phyloP scores from a whole-genome alignment of 1,284 basidiomycete species.

The Moniliella sp. region DNA sequence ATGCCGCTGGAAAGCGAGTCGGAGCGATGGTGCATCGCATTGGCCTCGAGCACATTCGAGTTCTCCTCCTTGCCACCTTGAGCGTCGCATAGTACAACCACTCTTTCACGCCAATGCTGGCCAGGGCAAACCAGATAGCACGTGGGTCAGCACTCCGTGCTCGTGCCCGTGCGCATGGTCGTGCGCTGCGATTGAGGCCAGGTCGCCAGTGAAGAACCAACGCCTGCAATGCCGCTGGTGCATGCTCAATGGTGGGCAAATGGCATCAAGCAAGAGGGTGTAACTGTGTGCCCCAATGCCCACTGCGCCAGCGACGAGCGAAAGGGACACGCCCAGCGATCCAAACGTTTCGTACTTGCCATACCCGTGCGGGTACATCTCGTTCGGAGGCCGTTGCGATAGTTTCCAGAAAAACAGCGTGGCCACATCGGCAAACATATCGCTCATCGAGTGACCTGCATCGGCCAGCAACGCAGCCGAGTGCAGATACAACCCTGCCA shows the following conservation, averaged over 20 bases:
- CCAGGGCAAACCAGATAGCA: slow-evolving; percentile 80
- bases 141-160: slow-evolving; percentile 58
- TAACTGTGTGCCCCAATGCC: slow-evolving; percentile 82
- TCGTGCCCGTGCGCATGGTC: slow-evolving; percentile 40
- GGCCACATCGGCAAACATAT: slow-evolving; percentile 73
- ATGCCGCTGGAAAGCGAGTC: slow-evolving; percentile 41
- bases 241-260: slow-evolving; percentile 35
- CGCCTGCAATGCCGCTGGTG: slow-evolving; percentile 45
- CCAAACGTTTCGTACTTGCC: slow-evolving; percentile 81
- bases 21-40: slow-evolving; percentile 55
- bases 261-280: slow-evolving; percentile 49
- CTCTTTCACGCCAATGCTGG: slow-evolving; percentile 65
- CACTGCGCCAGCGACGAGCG: slow-evolving; percentile 59
- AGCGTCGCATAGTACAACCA: slow-evolving; percentile 49
- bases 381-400: slow-evolving; percentile 55
- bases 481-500: slow-evolving; percentile 39
- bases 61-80: slow-evolving; percentile 69
- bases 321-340: slow-evolving; percentile 58
- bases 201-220: slow-evolving; percentile 42
- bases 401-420: slow-evolving; percentile 77
- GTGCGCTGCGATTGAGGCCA: slow-evolving; percentile 40
- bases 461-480: slow-evolving; percentile 79
- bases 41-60: slow-evolving; percentile 54
- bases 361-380: slow-evolving; percentile 60
- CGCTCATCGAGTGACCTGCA: slow-evolving; percentile 71